Evolutionary conservation across 2,329 filamentous ascomycete species (phyloP).

Genomic region (Fusarium setosum): DNA sequence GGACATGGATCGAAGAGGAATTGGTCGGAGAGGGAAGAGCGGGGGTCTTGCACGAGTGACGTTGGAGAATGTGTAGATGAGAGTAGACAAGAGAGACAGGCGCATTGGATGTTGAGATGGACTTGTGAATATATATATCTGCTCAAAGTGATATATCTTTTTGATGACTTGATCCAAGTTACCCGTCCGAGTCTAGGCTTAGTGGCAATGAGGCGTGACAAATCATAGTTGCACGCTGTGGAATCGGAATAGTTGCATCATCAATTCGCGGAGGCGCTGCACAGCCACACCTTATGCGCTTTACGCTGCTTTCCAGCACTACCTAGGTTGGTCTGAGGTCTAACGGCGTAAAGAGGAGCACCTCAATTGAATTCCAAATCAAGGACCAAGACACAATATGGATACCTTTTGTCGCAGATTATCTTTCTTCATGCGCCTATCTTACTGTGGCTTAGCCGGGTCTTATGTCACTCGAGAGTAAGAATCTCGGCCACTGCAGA

Average conservation of each 20-base stretch:
- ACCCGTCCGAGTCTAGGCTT: background rate
- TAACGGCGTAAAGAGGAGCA: no score
- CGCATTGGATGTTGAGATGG: slow-evolving; percentile 53
- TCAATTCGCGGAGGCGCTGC: slow-evolving; percentile 33
- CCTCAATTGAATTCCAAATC: background rate
- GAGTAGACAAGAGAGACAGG: slow-evolving; percentile 60
- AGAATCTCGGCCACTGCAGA: no score
- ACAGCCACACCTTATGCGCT: slow-evolving; percentile 23
- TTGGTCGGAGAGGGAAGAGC: slow-evolving; percentile 39
- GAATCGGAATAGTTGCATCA: slow-evolving; percentile 42
- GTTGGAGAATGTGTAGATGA: slow-evolving; percentile 61
- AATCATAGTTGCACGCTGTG: slow-evolving; percentile 42
- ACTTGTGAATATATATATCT: slow-evolving; percentile 26
- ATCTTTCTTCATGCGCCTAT: background rate
- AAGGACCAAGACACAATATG: no score
- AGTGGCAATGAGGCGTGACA: slow-evolving; percentile 35
- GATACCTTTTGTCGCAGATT: no score
- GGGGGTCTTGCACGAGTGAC: slow-evolving; percentile 52
- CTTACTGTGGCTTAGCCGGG: no score
- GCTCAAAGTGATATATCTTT: background rate
- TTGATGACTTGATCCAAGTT: no score
- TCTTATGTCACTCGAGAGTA: background rate
- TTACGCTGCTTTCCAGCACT: no score
- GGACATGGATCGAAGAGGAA: slow-evolving; percentile 71
- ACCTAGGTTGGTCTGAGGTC: no score